Base-by-base conservation (phyloP, 176 grass and related monocot species). In the Rhipidocladum racemiflorum region DNA sequence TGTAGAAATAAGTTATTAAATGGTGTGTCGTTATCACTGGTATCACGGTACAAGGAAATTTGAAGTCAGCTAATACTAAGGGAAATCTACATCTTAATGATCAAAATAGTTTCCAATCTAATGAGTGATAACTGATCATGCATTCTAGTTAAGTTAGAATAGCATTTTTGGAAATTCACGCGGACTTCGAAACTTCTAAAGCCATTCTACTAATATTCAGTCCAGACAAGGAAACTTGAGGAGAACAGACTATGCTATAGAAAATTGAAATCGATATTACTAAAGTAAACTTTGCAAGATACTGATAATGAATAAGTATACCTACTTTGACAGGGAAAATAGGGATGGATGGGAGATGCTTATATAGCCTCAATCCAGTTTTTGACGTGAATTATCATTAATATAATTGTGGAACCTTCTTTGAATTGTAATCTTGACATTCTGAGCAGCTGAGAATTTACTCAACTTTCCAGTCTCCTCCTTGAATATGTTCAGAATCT, bases 401-500 rank as follows among this genome's bases (percentile, higher is more conserved):
- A 93, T 3, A 88, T 86, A 84, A 88, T 99, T 99, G 62, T 94
- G 89, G 72, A 87, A 91, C 72, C 91, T 89, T 86, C 96, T 95
- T 91, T 93, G 96, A 35, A 99, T 43, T 5, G 89, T 93, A 72
- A 99, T 99, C 81, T 83, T 99, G 50, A 99, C 92, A 90, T 99
- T 99, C 82, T 99, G 92, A 84, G 93, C 96, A 83, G 92, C 89
- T 73, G 96, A 93, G 53, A 99, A 99, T 86, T 88, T 95, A 72
- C 96, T 85, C 50, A 95, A 92, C 71, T 88, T 93, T 61, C 92
- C 96, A 48, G 77, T 80, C 76, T 99, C 96, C 82, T 99, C 96
- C 84, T 88, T 99, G 83, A 99, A 99, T 86, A 95, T 95, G 85
- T 92, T 99, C 36, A 99, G 81, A 92, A 99, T 95, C 69, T 99